Conservation (phyloP, 768 basidiomycete species). For the Podaxis sp. region DNA sequence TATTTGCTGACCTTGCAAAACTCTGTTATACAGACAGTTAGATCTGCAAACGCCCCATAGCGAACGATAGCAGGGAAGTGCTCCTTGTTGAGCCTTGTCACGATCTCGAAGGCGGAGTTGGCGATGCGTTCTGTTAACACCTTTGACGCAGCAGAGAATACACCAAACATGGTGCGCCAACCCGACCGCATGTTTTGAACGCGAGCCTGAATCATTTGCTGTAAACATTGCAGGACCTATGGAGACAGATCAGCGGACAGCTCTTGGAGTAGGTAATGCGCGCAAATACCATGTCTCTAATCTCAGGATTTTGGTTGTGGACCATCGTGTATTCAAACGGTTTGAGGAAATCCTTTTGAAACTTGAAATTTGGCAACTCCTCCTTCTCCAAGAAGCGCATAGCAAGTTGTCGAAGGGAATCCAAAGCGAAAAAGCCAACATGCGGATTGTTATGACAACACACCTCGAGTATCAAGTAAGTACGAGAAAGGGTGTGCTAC, state of each 20-base stretch:
- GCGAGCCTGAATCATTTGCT: constrained; percentile 97
- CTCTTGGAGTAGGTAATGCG: not conserved
- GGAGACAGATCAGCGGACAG: not conserved
- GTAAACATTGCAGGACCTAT: constrained; percentile 93
- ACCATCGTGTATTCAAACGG: constrained; percentile 99
- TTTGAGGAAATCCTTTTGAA: constrained; percentile 98
- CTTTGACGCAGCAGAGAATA: constrained; percentile 95
- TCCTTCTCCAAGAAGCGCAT: constrained; percentile 99
- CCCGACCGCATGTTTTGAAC: constrained; percentile 96
- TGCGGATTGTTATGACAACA: constrained; percentile 98
- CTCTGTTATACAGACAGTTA: constrained; percentile 97
- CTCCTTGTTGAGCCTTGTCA: constrained; percentile 85
- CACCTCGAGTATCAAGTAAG: constrained; percentile 53
- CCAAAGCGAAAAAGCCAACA: constrained; percentile 95
- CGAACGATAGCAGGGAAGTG: constrained; percentile 91
- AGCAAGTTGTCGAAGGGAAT: constrained; percentile 93
- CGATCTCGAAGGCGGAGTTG: constrained; percentile 93
- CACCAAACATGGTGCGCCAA: constrained; percentile 99
- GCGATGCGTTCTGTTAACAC: constrained; percentile 85
- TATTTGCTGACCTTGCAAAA: constrained; percentile 99
- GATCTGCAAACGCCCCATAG: constrained; percentile 92
- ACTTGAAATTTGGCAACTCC: constrained; percentile 96
- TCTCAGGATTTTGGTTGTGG: constrained; percentile 93
- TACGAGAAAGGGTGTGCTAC: not conserved
- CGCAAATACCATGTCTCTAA: constrained; percentile 84